These are phyloP conservation scores for Beta macrorhiza DNA, from an alignment of 179 eudicot species.

Conservation along the genomic window DNA sequence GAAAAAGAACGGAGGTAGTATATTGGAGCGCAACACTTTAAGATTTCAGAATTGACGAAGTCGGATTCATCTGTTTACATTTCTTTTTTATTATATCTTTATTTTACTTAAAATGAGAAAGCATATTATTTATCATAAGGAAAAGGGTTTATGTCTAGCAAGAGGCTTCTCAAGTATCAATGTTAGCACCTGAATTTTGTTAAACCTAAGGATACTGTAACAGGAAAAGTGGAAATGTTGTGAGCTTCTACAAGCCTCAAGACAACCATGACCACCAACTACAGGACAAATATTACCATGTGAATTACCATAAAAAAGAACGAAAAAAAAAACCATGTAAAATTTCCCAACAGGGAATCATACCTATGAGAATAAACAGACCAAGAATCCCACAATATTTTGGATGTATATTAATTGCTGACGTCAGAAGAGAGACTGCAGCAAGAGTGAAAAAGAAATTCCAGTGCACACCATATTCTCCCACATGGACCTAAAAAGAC, in stretches of 20 bases:
- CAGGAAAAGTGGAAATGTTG: background rate
- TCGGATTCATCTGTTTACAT: no score
- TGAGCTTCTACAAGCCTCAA: background rate
- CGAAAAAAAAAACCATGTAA: background rate
- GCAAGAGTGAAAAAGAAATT: conserved; percentile 99
- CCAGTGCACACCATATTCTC: conserved; percentile 99
- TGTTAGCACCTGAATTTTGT: background rate
- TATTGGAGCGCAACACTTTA: no score
- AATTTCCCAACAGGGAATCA: conserved; percentile 1
- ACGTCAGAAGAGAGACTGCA: conserved; percentile 76
- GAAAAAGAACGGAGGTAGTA: no score
- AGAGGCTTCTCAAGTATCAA: background rate
- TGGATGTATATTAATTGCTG: conserved; percentile 67
- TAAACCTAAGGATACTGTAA: background rate
- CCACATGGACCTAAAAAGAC: conserved; percentile 77
- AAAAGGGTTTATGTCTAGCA: no score
- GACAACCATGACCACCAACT: background rate
- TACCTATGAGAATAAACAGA: conserved; percentile 64
- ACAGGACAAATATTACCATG: background rate
- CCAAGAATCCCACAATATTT: conserved; percentile 82
- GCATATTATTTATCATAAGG: no score
- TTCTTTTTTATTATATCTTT: no score
- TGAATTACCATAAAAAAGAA: background rate
- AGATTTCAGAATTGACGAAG: background rate
- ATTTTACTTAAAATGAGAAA: no score